Base-by-base conservation (phyloP, 179 eudicot genomes). In the Nepenthes alata region DNA sequence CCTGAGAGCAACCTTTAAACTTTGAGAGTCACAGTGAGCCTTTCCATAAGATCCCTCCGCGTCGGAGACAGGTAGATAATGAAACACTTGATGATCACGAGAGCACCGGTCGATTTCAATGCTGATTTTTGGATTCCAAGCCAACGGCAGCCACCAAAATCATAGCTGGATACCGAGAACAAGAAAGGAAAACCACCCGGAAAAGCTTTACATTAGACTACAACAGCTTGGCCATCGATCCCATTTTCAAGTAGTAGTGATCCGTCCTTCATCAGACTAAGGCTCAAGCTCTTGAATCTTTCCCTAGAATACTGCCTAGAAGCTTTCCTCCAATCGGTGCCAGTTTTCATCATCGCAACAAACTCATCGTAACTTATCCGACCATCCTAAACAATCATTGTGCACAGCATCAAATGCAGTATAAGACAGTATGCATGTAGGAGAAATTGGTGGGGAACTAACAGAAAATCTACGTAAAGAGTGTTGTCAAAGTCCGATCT, bases 251-350 rank as follows among this genome's bases (percentile, higher is more conserved):
- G 89, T 63, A 82, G 93, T 59, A 91, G 60, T 9, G 98, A 89
- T 14, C 98, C 96, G 63, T 91, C 96, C 74, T 85, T 91, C 96
- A 91, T 86, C 36, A 91, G 75, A 72, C 81, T 86, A 12, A 91
- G 63, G 62, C 98, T 91, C 73, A 91, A 76, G 76, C 91, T 86
- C 67, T 89, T 85, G 72, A 86, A 89, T 69, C 96, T 80, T 62
- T 89, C 96, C 69, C 96, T 84, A 11, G 96, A 91, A 64, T 91
- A 91, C 47, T 91, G 96, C 25, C 96, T 75, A 16, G 98, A 91
- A 3, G 95, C 98, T 79, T 89, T 91, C 69, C 98, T 89, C 96
- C 96, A 89, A 71, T 89, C 98, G 9, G 96, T 89, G 47, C 98
- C 98, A 2, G 96, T 66, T 77, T 91, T 91, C 98, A 91, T 91